Conservation (phyloP, 2,329 filamentous ascomycete genomes). For the Aspergillus sp. region DNA sequence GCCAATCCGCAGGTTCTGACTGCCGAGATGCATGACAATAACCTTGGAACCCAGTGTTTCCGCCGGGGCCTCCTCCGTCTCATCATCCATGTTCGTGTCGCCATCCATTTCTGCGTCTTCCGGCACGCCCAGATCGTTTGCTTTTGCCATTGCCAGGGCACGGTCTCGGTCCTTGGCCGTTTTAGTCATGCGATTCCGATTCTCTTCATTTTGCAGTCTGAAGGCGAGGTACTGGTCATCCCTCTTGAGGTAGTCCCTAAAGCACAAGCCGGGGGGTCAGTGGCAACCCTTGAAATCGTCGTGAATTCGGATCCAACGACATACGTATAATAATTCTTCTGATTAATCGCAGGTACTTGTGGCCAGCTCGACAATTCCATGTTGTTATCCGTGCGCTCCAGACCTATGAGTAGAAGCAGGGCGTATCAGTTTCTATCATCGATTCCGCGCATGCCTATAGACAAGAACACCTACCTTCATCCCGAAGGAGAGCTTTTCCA, state of each 20-base stretch:
- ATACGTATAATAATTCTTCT: constrained; percentile 99
- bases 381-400: constrained; percentile 95
- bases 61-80: constrained; percentile 46
- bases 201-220: constrained; percentile 79
- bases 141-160: constrained; percentile 65
- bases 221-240: constrained; percentile 92
- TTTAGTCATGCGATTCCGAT: constrained; percentile 72
- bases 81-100: constrained; percentile 45
- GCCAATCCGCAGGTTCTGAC: constrained; percentile 88
- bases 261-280: constrained; percentile 7
- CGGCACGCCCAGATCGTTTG: constrained; percentile 49
- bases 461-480: constrained; percentile 42
- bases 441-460: not conserved
- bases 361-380: constrained; percentile 95
- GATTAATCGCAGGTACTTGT: constrained; percentile 86
- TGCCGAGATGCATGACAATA: constrained; percentile 90
- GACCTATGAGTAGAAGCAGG: constrained; percentile 48
- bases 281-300: not conserved
- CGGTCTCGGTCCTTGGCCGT: constrained; percentile 81
- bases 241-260: constrained; percentile 91
- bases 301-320: not conserved
- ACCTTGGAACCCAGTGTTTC: constrained; percentile 75
- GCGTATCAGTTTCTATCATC: constrained; percentile 5
- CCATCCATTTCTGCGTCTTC: constrained; percentile 28
- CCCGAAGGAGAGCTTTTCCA: constrained; percentile 52